A percentile compares a stretch with the other conserved stretches of the same genome.
Conservation (phyloP, 1,139 yeast species). For the Pichiaceae sp. region DNA sequence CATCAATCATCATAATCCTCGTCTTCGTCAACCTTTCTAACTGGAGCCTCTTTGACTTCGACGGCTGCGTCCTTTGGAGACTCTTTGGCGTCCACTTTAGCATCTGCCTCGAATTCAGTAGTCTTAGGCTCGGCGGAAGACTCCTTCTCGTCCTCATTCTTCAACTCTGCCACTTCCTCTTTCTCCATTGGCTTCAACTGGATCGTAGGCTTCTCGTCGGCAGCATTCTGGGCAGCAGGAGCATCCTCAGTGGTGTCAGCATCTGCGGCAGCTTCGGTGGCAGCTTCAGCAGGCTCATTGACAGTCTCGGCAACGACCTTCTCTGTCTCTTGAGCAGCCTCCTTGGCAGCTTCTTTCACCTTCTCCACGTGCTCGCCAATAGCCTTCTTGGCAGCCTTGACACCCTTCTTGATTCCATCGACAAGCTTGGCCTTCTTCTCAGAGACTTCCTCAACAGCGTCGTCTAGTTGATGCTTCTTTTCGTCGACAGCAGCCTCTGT, state of each 20-base stretch:
- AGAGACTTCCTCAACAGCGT: background rate
- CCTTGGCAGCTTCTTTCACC: background rate
- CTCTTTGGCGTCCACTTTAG: background rate
- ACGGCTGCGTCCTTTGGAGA: background rate
- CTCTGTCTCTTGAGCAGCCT: background rate
- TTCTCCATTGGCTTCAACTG: slow-evolving; percentile 35
- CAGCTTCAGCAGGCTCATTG: background rate
- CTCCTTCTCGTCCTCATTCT: slow-evolving; percentile 3
- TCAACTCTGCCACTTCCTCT: slow-evolving; percentile 24
- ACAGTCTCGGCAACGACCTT: background rate
- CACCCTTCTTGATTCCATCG: background rate
- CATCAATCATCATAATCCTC: slow-evolving; percentile 71
- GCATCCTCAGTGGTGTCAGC: background rate
- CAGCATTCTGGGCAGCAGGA: background rate
- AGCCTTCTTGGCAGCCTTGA: background rate
- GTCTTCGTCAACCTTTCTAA: slow-evolving; percentile 74
- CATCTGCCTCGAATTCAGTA: background rate
- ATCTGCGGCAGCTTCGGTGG: background rate
- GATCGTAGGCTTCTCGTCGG: slow-evolving; percentile 9
- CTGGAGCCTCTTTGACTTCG: slow-evolving; percentile 43
- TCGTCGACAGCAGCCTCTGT: slow-evolving; percentile 1
- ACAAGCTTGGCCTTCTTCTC: background rate
- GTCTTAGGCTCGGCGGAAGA: background rate
- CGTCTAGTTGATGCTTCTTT: background rate
- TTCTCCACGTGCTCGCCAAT: background rate